A percentile compares a stretch with the other conserved stretches of the same genome.
phyloP scores from a whole-genome alignment of 208 protist species.

The Zelonia costaricensis region DNA sequence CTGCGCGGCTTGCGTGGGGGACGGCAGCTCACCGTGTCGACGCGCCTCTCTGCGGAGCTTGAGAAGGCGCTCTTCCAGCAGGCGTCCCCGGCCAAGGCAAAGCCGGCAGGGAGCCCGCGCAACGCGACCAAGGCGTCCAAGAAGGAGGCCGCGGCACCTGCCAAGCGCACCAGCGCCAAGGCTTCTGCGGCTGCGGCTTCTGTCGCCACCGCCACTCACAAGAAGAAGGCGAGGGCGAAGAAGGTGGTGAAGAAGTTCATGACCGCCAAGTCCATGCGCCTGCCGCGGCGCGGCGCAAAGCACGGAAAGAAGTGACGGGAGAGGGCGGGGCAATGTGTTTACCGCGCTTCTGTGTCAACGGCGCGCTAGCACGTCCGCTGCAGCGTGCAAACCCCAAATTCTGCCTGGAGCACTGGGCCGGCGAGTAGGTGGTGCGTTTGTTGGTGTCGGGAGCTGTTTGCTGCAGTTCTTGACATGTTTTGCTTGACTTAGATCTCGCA shows the following conservation, averaged over 20 bases:
- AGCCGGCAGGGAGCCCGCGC: neutral
- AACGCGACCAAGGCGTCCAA: neutral
- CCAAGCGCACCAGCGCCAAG: neutral
- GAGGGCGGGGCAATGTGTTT: neutral
- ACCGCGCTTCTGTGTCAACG: too few relatives aligned
- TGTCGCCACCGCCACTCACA: neutral
- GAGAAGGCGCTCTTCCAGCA: conserved; percentile 26
- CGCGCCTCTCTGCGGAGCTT: conserved; percentile 29
- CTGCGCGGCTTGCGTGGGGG: neutral
- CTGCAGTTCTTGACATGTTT: too few relatives aligned
- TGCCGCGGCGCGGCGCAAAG: neutral
- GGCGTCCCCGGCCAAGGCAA: neutral
- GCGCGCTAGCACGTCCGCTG: too few relatives aligned
- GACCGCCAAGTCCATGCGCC: conserved; percentile 24
- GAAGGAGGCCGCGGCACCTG: neutral
- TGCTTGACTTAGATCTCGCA: too few relatives aligned
- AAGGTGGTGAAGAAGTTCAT: conserved; percentile 19
- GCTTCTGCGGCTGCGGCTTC: neutral
- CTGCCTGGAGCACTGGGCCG: too few relatives aligned
- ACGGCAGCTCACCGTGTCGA: conserved; percentile 19
- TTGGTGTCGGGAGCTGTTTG: too few relatives aligned
- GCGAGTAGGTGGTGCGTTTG: too few relatives aligned
- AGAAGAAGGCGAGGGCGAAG: conserved; percentile 1
- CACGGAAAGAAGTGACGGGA: neutral
- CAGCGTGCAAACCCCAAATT: too few relatives aligned